A percentile compares a stretch with the other conserved stretches of the same genome.
Evolutionary conservation across 2,329 filamentous ascomycete genomes (phyloP).

Genomic region (Fusarium sp.): DNA sequence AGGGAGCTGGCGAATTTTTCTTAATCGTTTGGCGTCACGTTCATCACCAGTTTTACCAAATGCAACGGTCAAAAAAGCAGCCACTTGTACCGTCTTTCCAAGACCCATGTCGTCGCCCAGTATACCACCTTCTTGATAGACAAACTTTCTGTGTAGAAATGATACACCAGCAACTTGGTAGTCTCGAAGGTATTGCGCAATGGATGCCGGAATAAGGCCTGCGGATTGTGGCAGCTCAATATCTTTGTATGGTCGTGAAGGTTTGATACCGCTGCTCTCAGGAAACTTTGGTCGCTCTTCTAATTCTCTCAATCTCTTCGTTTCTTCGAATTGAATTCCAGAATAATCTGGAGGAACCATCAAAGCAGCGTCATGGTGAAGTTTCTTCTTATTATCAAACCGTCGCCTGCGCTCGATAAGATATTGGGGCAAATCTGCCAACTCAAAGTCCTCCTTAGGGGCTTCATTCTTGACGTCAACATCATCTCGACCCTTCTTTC

Average conservation of each 20-base stretch:
- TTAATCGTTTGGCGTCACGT: slow-evolving; percentile 86
- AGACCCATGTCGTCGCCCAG: slow-evolving; percentile 98
- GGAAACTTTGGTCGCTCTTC: slow-evolving; percentile 78
- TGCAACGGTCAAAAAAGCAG: slow-evolving; percentile 88
- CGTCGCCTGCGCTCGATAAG: slow-evolving; percentile 76
- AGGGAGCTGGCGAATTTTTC: slow-evolving; percentile 77
- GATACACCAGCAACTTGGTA: slow-evolving; percentile 89
- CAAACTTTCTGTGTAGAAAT: slow-evolving; percentile 89
- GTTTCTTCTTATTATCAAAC: slow-evolving; percentile 73
- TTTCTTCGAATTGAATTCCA: slow-evolving; percentile 76
- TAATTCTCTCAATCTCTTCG: slow-evolving; percentile 52
- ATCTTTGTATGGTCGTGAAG: slow-evolving; percentile 78
- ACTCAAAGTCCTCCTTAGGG: slow-evolving; percentile 59
- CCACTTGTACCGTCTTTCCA: slow-evolving; percentile 96
- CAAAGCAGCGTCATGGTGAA: slow-evolving; percentile 75
- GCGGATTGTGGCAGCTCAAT: slow-evolving; percentile 80
- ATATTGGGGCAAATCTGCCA: slow-evolving; percentile 65
- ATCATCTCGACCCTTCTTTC: slow-evolving; percentile 45
- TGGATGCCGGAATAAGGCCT: slow-evolving; percentile 85
- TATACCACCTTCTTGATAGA: slow-evolving; percentile 90
- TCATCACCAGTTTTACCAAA: slow-evolving; percentile 96
- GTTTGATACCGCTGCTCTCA: slow-evolving; percentile 65
- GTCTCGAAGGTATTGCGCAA: slow-evolving; percentile 90
- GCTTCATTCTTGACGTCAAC: slow-evolving; percentile 50
- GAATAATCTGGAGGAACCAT: slow-evolving; percentile 82